These are phyloP conservation scores for Penicillium verrucosum DNA, from an alignment of 2,329 filamentous ascomycete species.

Conservation along the genomic window DNA sequence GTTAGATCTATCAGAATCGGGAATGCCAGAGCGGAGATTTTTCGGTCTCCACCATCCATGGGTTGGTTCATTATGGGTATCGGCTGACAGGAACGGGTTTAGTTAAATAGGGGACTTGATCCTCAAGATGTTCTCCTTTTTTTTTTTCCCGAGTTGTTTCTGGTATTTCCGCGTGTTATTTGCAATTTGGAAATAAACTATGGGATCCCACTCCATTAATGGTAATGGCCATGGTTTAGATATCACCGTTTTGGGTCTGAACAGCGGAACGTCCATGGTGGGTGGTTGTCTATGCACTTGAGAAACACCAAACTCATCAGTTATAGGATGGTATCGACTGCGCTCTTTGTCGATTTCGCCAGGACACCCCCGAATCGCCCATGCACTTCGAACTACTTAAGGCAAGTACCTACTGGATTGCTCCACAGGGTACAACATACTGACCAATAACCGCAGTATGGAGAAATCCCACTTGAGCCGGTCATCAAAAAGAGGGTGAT, in stretches of 20 bases:
- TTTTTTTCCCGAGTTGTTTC: neutral
- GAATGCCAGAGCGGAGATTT: neutral
- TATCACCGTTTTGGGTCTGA: slow-evolving; percentile 54
- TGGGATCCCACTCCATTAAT: slow-evolving; percentile 14
- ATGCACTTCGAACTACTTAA: slow-evolving; percentile 57
- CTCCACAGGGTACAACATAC: neutral
- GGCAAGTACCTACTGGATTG: slow-evolving; percentile 8
- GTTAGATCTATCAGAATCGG: neutral
- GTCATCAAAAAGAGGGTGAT: slow-evolving; percentile 57
- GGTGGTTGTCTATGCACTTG: neutral
- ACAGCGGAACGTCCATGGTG: slow-evolving; percentile 53
- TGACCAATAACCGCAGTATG: slow-evolving; percentile 42
- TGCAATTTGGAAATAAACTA: neutral
- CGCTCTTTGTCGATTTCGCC: slow-evolving; percentile 56
- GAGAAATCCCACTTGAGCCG: slow-evolving; percentile 53
- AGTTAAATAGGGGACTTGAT: slow-evolving; percentile 2
- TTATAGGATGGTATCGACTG: slow-evolving; percentile 55
- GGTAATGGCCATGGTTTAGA: slow-evolving; percentile 40
- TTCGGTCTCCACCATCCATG: slow-evolving; percentile 3
- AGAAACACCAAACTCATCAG: neutral
- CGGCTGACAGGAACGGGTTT: neutral
- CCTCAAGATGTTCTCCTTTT: neutral
- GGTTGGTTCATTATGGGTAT: neutral
- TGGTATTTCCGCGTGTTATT: neutral
- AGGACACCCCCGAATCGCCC: slow-evolving; percentile 50